Evolutionary conservation across 2,329 filamentous ascomycete species (phyloP).

Genomic region (Microcyclospora pomicola): DNA sequence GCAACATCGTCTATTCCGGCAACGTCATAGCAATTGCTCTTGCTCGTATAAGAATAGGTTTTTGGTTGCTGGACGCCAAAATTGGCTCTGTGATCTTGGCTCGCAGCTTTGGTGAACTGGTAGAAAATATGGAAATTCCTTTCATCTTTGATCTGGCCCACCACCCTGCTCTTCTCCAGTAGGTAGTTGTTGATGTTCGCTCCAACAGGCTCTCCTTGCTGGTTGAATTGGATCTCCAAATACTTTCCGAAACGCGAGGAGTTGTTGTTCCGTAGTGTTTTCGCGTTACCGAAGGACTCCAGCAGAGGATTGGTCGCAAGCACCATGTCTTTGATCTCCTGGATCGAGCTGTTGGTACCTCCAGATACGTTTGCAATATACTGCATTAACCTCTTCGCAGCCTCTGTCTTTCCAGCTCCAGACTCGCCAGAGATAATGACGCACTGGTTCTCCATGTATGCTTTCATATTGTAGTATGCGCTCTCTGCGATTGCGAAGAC

Average conservation of each 20-base stretch:
- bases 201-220: conserved; percentile 78
- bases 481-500: conserved; percentile 96
- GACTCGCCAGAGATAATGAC: conserved; percentile 99
- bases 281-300: conserved; percentile 96
- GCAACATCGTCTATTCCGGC: conserved; percentile 82
- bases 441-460: conserved; percentile 97
- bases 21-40: conserved; percentile 88
- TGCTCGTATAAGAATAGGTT: conserved; percentile 85
- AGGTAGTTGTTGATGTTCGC: conserved; percentile 98
- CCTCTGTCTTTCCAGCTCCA: conserved; percentile 95
- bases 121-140: conserved; percentile 99
- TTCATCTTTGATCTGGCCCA: conserved; percentile 89
- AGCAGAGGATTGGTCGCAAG: conserved; percentile 92
- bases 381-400: conserved; percentile 97
- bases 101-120: conserved; percentile 91
- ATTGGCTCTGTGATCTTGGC: conserved; percentile 71
- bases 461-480: conserved; percentile 99
- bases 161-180: conserved; percentile 86
- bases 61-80: conserved; percentile 86
- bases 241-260: conserved; percentile 98
- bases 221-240: conserved; percentile 90
- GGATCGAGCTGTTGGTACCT: conserved; percentile 69
- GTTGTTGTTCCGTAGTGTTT: conserved; percentile 97
- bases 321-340: conserved; percentile 98
- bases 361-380: conserved; percentile 97